phyloP scores from a whole-genome alignment of 1,284 basidiomycete genomes.

The Gomphus sp. region DNA sequence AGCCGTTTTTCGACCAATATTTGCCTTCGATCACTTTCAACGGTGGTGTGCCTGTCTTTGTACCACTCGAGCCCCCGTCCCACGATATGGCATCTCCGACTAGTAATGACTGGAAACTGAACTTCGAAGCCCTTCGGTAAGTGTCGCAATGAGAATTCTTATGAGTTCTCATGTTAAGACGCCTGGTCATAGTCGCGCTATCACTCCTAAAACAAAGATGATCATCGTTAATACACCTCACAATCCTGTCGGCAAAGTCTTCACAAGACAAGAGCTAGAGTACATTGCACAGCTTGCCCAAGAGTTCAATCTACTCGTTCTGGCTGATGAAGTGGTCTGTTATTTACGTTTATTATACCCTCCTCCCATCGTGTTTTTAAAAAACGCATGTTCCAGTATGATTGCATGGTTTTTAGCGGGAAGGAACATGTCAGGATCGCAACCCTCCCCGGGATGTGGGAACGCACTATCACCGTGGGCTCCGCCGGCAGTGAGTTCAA shows the following conservation, averaged over 20 bases:
- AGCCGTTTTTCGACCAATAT: conserved; percentile 98
- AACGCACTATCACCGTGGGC: conserved; percentile 78
- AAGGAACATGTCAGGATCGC: conserved; percentile 90
- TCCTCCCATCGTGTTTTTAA: neutral
- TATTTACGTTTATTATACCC: neutral
- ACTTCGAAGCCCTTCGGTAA: conserved; percentile 77
- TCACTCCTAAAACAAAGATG: conserved; percentile 84
- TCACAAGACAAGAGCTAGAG: conserved; percentile 75
- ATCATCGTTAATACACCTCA: conserved; percentile 94
- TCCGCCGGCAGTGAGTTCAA: conserved; percentile 63
- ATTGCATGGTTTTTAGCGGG: conserved; percentile 84
- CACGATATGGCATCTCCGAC: conserved; percentile 42
- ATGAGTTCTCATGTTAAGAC: neutral
- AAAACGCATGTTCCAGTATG: conserved; percentile 55
- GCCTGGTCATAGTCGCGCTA: conserved; percentile 45
- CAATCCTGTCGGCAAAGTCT: conserved; percentile 96
- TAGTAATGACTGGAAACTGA: conserved; percentile 79
- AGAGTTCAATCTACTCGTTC: conserved; percentile 88
- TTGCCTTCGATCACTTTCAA: conserved; percentile 89
- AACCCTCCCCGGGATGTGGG: conserved; percentile 96
- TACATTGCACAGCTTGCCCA: conserved; percentile 80
- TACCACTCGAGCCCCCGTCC: conserved; percentile 85
- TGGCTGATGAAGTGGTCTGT: conserved; percentile 93
- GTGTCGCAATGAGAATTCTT: conserved; percentile 11
- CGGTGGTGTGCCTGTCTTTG: conserved; percentile 87